A percentile compares a stretch with the other conserved stretches of the same genome.
These are phyloP conservation scores for Pinus taeda DNA, from an alignment of 75 land plant genomes.

Conservation along the genomic window DNA sequence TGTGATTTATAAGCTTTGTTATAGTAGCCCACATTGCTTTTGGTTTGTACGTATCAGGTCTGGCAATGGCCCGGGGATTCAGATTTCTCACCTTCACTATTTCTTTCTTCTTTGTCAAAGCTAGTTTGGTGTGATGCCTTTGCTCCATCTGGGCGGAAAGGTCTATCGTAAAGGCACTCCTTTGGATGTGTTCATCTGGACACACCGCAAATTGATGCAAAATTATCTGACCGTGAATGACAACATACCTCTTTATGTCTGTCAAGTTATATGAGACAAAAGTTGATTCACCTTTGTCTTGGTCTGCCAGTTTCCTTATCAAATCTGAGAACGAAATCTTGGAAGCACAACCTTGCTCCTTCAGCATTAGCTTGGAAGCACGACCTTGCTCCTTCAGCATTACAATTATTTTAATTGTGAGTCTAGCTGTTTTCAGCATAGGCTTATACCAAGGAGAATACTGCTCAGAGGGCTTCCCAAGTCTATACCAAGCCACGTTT, in stretches of 20 bases:
- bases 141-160: conserved; percentile 76
- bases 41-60: too few relatives aligned
- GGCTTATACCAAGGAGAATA: conserved; percentile 89
- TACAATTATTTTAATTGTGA: conserved; percentile 73
- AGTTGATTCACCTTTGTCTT: conserved; percentile 38
- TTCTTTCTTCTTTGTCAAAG: conserved; percentile 72
- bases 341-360: conserved; percentile 68
- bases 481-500: conserved; percentile 84
- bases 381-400: conserved; percentile 80
- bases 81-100: too few relatives aligned
- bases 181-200: conserved; percentile 74
- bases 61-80: too few relatives aligned
- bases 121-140: conserved; percentile 83
- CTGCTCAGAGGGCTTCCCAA: conserved; percentile 91
- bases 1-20: too few relatives aligned
- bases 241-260: conserved; percentile 82
- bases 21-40: too few relatives aligned
- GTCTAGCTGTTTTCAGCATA: conserved; percentile 83
- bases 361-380: conserved; percentile 68
- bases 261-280: conserved; percentile 56
- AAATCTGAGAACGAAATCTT: conserved; percentile 83
- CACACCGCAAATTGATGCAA: conserved; percentile 78
- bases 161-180: conserved; percentile 70
- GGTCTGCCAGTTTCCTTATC: conserved; percentile 60
- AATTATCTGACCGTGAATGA: conserved; percentile 93